These are phyloP conservation scores for Puccinia horiana DNA, from an alignment of 1,284 basidiomycete genomes.

Conservation along the genomic window DNA sequence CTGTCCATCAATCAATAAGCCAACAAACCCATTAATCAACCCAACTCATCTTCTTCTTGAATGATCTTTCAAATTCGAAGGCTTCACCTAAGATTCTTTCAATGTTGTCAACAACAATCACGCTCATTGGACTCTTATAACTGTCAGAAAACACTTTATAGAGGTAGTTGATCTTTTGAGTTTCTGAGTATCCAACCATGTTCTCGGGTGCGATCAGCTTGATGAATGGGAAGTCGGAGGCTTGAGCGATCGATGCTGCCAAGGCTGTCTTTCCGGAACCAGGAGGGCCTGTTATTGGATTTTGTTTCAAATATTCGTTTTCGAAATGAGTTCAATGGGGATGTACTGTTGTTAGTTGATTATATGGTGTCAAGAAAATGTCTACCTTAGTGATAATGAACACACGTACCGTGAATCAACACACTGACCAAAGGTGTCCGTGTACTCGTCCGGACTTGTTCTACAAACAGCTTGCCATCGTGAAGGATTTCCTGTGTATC, in stretches of 20 bases:
- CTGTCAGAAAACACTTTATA: conserved; percentile 93
- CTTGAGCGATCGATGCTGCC: conserved; percentile 89
- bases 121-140: conserved; percentile 94
- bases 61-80: background rate
- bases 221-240: conserved; percentile 94
- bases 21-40: background rate
- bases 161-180: conserved; percentile 86
- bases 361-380: background rate
- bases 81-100: conserved; percentile 79
- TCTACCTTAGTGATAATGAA: too few relatives aligned
- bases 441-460: conserved; percentile 87
- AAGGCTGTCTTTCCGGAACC: conserved; percentile 94
- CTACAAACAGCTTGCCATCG: conserved; percentile 88
- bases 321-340: background rate
- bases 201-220: conserved; percentile 93
- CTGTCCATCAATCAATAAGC: conserved; percentile 60
- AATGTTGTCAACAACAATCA: conserved; percentile 93
- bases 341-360: background rate
- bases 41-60: background rate
- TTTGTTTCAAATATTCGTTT: background rate
- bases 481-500: conserved; percentile 73
- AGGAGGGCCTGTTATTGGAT: conserved; percentile 65
- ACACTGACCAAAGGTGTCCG: conserved; percentile 90
- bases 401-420: conserved; percentile 70
- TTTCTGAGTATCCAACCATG: conserved; percentile 93